These are phyloP conservation scores for Penstemon newberryi DNA, from an alignment of 257 asterid genomes.

Conservation along the genomic window DNA sequence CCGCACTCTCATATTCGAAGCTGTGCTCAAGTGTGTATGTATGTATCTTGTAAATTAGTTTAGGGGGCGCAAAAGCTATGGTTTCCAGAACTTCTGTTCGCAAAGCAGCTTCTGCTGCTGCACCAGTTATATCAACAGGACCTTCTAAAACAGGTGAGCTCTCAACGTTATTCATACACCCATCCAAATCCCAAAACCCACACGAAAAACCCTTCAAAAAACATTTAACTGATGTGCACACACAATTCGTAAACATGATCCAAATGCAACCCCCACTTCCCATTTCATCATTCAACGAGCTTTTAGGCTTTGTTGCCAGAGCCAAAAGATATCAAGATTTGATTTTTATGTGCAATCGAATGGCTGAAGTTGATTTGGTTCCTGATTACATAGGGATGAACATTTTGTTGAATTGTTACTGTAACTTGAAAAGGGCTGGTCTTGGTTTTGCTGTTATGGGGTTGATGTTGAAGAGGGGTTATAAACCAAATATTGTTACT, in stretches of 20 bases:
- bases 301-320: constrained; percentile 50
- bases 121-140: constrained; percentile 22
- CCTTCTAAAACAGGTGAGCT: constrained; percentile 35
- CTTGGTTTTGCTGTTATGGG: constrained; percentile 65
- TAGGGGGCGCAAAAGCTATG: constrained; percentile 32
- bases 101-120: constrained; percentile 33
- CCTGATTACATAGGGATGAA: constrained; percentile 58
- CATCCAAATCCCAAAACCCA: constrained; percentile 28
- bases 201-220: constrained; percentile 29
- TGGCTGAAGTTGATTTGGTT: constrained; percentile 38
- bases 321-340: constrained; percentile 40
- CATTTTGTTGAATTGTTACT: constrained; percentile 57
- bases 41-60: constrained; percentile 2
- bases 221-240: constrained; percentile 31
- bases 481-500: constrained; percentile 48
- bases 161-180: constrained; percentile 28
- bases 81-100: constrained; percentile 35
- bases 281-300: constrained; percentile 47
- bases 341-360: constrained; percentile 42
- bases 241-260: constrained; percentile 50
- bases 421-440: constrained; percentile 43
- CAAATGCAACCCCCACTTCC: constrained; percentile 46
- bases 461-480: constrained; percentile 55
- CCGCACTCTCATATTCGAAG: background rate
- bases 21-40: background rate